Evolutionary conservation across 306 rosid species (phyloP), one percentile per base, ranked within the genome.

Genomic region (Cucurbita argyrosperma): DNA sequence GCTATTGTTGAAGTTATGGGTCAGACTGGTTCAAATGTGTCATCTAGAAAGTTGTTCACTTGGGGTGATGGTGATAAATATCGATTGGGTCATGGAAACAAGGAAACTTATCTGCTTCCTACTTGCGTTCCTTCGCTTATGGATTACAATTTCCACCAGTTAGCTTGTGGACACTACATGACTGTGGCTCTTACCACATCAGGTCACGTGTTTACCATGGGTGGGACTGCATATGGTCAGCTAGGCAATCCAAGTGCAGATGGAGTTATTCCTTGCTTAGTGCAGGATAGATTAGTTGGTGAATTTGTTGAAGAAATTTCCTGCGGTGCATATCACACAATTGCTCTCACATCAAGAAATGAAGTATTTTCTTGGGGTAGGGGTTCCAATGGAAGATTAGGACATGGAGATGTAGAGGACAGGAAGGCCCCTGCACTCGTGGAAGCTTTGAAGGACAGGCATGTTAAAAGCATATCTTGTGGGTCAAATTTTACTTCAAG

Each of bases 31-130:
- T 63, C 82, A 64, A 88, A 67, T 77, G 76, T 80, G 79, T 73
- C 87, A 21, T 79, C 96, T 4, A 84, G 78, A 74, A 91, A 79
- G 83, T 83, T 95, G 77, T 95, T 91, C 83, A 89, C 99, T 4
- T 91, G 99, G 99, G 99, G 97, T 12, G 99, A 95, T 74, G 99
- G 99, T 8, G 96, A 91, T 76, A 88, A 87, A 79, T 66, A 89
- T 81, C 90, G 97, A 62, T 80, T 95, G 66, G 99, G 99, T 65
- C 99, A 95, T 77, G 87, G 82, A 67, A 91, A 76, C 86, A 91
- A 84, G 83, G 96, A 95, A 43, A 85, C 86, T 56, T 83, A 81
- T 81, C 96, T 95, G 51, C 83, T 85, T 76, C 97, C 99, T 61
- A 95, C 92, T 42, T 87, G 96, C 80, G 92, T 95, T 75, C 79